Evolutionary conservation across 495 filamentous ascomycete species (phyloP), one percentile per base, ranked within the genome.

Genomic region (Glonium stellatum): DNA sequence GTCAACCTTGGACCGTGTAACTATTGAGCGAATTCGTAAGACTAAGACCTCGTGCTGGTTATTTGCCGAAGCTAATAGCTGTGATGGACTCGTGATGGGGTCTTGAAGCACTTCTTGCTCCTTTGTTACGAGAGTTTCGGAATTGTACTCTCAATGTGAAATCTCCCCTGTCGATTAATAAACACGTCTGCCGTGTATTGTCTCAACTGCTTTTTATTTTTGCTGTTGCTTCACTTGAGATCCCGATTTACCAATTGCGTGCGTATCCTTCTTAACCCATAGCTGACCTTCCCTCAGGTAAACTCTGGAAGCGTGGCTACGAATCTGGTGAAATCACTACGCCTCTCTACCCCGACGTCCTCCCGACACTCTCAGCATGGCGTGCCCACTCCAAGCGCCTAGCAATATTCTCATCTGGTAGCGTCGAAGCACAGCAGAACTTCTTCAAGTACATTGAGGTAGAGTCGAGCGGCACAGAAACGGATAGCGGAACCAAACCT

Each of bases 331-430:
- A 77, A 56, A 77, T 88, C 51, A 74, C 76, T 44, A 84, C 85
- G 18, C 86, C 85, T 39, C 75, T 89, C 58, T 90, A 87, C 70
- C 71, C 77, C 10, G 87, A 90, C 65, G 86, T 90, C 19, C 71
- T 77, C 18, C 79, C 80, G 21, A 72, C 73, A 36, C 68, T 90
- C 42, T 69, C 73, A 21, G 22, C 68, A 41, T 88, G 84, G 85
- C 66, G 71, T 42, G 57, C 64, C 2, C 64, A 70, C 13, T 75
- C 76, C 10, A 66, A 80, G 31, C 67, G 67, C 21, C 74, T 89
- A 42, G 78, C 82, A 65, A 87, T 90, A 67, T 90, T 87, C 74
- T 87, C 84, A 8, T 85, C 81, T 18, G 87, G 87, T 35, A 85
- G 81, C 6, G 84, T 90, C 13, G 73, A 82, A 53, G 87, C 87